phyloP scores from a whole-genome alignment of 306 rosid species.

The Myrica gale region DNA sequence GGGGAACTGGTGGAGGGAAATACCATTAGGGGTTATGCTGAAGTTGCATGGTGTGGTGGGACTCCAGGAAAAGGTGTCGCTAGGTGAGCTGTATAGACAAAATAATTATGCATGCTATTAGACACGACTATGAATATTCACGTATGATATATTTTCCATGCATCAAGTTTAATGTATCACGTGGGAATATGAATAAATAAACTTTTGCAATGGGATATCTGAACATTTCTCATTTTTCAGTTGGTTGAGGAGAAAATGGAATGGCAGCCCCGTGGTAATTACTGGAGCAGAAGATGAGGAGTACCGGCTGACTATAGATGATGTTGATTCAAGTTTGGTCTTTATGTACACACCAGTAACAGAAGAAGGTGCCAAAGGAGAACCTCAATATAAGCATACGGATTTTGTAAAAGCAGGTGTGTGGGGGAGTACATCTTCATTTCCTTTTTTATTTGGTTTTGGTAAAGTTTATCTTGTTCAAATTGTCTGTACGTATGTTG shows the following conservation, averaged over 20 bases:
- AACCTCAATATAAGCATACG: constrained; percentile 89
- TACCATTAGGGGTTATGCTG: constrained; percentile 65
- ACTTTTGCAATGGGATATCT: constrained; percentile 19
- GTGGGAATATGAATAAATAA: constrained; percentile 14
- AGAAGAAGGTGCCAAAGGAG: constrained; percentile 94
- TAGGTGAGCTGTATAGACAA: constrained; percentile 58
- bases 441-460: background rate
- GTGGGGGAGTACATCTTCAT: constrained; percentile 9
- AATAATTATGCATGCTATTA: background rate
- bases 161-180: background rate
- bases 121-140: background rate
- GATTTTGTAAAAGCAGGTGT: constrained; percentile 93
- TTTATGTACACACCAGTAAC: constrained; percentile 98
- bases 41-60: constrained; percentile 98
- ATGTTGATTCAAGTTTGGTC: constrained; percentile 90
- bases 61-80: constrained; percentile 93
- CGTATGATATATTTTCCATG: background rate
- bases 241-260: constrained; percentile 99
- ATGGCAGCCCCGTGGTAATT: constrained; percentile 86
- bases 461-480: background rate
- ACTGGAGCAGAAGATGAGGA: constrained; percentile 93
- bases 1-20: constrained; percentile 92
- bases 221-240: constrained; percentile 44
- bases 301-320: constrained; percentile 70
- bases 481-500: constrained; percentile 19